Evolutionary conservation across 257 asterid genomes (phyloP), one percentile per base, ranked within the genome.

Genomic region (Penstemon newberryi): DNA sequence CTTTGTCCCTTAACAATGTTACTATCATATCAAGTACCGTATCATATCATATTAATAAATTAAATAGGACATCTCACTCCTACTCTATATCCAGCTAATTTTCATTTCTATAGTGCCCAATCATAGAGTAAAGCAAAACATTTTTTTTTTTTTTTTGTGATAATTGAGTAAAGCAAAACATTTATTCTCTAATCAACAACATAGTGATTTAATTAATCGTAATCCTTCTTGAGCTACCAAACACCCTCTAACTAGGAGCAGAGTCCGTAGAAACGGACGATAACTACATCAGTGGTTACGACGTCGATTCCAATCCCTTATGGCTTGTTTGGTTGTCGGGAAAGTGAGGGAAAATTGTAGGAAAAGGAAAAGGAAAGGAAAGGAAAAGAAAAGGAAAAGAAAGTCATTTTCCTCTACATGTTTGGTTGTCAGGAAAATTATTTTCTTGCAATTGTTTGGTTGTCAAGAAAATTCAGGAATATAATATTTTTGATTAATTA

Each of bases 51-150:
- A 7, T 57, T 45, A 11, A 47, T 7, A 25, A 42, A 66, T 66
- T 4, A 71, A 45, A 56, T 13, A 58, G 42, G 18, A 73, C 72
- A 63, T 64, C 69, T 70, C 79, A 52, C 73, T 45, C 45, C 73
- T 79, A 52, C 73, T 45, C 45, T 44, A 53, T 55, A 37, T 69
- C 73, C 78, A 73, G 68, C 82, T 65, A 73, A 52, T 73, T 69
- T 55, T 12, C 39, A 51, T 51, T 77, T 64, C 45, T 52, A 7
- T 69, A 51, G 60, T 73, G 13, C 60, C 47, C 46, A 66, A 25
- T 61, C 46, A 45, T 77, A 59, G 60, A 60, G 45, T 49, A 56
- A 67, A 50, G 72, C 75, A 62, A 72, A 54, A 69, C 62, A 52
- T 53, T 8, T 18, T 52, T 15, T 42, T 18, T 52, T 15, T 42